Conservation (phyloP, 2,329 filamentous ascomycete species). For the Ophiosphaerella korrae region DNA sequence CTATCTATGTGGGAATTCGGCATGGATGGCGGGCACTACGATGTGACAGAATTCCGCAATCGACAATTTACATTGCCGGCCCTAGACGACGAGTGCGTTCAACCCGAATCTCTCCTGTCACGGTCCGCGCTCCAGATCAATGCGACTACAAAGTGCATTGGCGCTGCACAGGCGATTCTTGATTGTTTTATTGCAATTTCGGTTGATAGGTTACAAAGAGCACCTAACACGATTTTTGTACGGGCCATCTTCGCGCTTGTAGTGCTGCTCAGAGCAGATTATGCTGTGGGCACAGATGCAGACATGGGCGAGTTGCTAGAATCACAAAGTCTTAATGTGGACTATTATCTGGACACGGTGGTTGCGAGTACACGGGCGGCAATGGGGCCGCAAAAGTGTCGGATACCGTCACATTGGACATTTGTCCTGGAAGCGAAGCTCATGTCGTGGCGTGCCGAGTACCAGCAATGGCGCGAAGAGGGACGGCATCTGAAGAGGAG, state of each 20-base stretch:
- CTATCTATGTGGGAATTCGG: conserved; percentile 46
- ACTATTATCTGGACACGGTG: conserved; percentile 35
- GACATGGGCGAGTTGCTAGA: conserved; percentile 43
- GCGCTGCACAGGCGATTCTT: conserved; percentile 37
- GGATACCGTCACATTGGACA: conserved; percentile 39
- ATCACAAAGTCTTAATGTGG: conserved; percentile 36
- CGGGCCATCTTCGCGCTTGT: conserved; percentile 40
- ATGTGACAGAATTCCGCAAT: conserved; percentile 43
- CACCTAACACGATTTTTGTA: conserved; percentile 38
- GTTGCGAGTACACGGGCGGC: conserved; percentile 29
- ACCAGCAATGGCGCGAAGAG: conserved; percentile 34
- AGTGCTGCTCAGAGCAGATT: conserved; percentile 42
- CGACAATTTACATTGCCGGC: conserved; percentile 41
- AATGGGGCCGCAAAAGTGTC: conserved; percentile 37
- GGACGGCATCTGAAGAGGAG: conserved; percentile 31
- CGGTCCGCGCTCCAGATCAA: conserved; percentile 43
- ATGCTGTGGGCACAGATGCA: conserved; percentile 39
- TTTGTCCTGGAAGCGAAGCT: conserved; percentile 38
- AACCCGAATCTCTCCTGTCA: conserved; percentile 40
- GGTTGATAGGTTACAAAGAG: conserved; percentile 26
- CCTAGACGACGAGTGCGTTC: conserved; percentile 38
- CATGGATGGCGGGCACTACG: conserved; percentile 45
- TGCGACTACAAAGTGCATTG: conserved; percentile 43
- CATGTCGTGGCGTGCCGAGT: conserved; percentile 39
- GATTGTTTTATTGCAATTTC: conserved; percentile 35